A percentile compares a stretch with the other conserved stretches of the same genome.
These are phyloP conservation scores for Carex littledalei DNA, from an alignment of 176 grass and related monocot genomes.

Conservation along the genomic window DNA sequence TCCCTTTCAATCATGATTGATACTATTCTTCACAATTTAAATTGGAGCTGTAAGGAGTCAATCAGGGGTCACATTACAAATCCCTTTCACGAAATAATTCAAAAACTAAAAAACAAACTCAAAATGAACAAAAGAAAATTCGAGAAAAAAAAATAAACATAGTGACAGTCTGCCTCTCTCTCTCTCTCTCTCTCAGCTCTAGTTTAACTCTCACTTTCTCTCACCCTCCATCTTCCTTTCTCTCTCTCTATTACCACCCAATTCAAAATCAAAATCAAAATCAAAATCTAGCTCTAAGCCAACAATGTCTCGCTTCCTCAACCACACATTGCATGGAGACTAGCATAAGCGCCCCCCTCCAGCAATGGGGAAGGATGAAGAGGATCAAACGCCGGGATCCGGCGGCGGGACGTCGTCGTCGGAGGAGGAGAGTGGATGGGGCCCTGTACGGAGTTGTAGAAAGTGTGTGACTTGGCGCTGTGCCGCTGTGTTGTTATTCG, in stretches of 20 bases:
- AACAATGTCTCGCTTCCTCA: conserved; percentile 7
- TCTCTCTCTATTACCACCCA: neutral
- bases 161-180: neutral
- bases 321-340: conserved; percentile 22
- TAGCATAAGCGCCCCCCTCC: neutral
- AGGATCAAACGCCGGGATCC: conserved; percentile 21
- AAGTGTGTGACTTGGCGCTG: conserved; percentile 44
- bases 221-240: conserved; percentile 17
- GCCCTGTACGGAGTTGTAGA: conserved; percentile 5
- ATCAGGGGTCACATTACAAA: neutral
- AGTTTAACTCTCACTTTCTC: conserved; percentile 30
- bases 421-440: neutral
- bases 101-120: conserved; percentile 8
- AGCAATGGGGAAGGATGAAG: conserved; percentile 63
- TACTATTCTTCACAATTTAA: neutral
- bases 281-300: neutral
- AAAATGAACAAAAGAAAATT: neutral
- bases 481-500: conserved; percentile 46
- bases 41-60: neutral
- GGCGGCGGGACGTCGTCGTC: conserved; percentile 6
- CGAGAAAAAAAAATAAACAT: neutral
- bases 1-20: too few relatives aligned
- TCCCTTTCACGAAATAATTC: neutral
- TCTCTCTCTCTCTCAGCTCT: conserved; percentile 1
- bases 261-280: conserved; percentile 5